Evolutionary conservation across 2,329 filamentous ascomycete species (phyloP).

Genomic region (Aureobasidium vineae): DNA sequence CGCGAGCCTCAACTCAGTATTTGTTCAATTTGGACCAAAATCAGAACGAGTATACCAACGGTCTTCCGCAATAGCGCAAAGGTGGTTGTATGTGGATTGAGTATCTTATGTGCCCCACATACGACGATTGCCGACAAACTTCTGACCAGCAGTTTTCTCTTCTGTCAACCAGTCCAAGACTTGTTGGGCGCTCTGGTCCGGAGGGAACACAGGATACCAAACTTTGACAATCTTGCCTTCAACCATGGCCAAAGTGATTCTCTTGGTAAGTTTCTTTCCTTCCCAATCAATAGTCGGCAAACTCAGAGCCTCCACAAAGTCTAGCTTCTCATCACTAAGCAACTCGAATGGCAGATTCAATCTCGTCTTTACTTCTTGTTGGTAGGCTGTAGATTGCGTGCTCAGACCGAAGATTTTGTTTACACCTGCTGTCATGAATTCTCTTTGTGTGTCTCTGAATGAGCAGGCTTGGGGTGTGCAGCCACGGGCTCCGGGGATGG

Average conservation of each 20-base stretch:
- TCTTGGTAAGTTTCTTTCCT: conserved; percentile 40
- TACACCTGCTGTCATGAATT: conserved; percentile 37
- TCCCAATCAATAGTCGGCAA: conserved; percentile 46
- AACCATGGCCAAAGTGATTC: conserved; percentile 42
- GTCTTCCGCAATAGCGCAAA: too few species aligned
- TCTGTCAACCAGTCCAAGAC: conserved; percentile 38
- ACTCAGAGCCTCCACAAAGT: conserved; percentile 38
- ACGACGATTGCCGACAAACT: conserved; percentile 2
- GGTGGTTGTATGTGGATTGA: too few species aligned
- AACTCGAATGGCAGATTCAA: conserved; percentile 44
- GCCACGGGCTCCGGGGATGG: conserved; percentile 46
- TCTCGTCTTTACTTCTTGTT: conserved; percentile 42
- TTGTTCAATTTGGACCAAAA: too few species aligned
- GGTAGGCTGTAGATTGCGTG: conserved; percentile 44
- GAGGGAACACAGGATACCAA: conserved; percentile 48
- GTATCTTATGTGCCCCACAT: neutral
- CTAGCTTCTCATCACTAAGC: conserved; percentile 43
- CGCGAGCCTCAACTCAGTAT: neutral
- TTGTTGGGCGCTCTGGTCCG: conserved; percentile 43
- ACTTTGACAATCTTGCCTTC: conserved; percentile 44
- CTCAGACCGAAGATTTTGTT: conserved; percentile 43
- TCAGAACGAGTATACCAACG: neutral
- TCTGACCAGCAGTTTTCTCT: neutral
- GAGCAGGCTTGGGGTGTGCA: conserved; percentile 49
- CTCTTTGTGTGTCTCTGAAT: conserved; percentile 41